Evolutionary conservation across 2,329 filamentous ascomycete species (phyloP).

Genomic region (Parastagonospora avenae): DNA sequence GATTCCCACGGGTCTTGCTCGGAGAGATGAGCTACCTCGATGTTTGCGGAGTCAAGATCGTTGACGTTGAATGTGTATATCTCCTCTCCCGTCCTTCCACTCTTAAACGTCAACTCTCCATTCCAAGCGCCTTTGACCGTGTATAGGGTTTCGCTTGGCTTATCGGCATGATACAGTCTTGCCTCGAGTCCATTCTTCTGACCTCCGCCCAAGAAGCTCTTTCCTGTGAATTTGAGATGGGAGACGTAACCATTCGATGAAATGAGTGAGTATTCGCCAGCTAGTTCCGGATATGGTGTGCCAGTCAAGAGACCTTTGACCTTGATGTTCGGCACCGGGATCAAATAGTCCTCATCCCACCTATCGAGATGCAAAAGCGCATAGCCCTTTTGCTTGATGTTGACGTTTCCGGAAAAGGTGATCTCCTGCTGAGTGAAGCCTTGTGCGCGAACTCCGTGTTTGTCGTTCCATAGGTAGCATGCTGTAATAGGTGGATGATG

Average conservation of each 20-base stretch:
- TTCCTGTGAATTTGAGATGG: conserved; percentile 52
- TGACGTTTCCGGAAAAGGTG: conserved; percentile 52
- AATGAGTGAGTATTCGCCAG: conserved; percentile 49
- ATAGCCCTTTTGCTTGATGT: conserved; percentile 55
- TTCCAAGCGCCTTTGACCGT: conserved; percentile 51
- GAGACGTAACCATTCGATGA: conserved; percentile 50
- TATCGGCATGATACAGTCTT: conserved; percentile 42
- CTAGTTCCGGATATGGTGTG: conserved; percentile 52
- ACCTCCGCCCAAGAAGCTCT: conserved; percentile 47
- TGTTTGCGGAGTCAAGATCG: conserved; percentile 21
- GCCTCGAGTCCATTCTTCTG: conserved; percentile 51
- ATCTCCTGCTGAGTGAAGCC: conserved; percentile 56
- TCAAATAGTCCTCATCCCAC: conserved; percentile 52
- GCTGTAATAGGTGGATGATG: conserved; percentile 56
- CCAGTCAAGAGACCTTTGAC: conserved; percentile 53
- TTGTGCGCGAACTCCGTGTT: conserved; percentile 50
- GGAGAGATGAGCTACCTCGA: conserved; percentile 34
- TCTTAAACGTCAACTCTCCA: conserved; percentile 45
- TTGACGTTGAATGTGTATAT: conserved; percentile 46
- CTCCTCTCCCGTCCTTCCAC: conserved; percentile 37
- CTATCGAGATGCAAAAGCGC: conserved; percentile 51
- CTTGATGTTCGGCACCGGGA: conserved; percentile 53
- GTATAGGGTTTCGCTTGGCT: conserved; percentile 42
- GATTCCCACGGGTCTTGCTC: conserved; percentile 55
- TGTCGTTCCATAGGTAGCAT: conserved; percentile 54